Evolutionary conservation across 441 rosid species (phyloP).

Genomic region (Breynia disticha): DNA sequence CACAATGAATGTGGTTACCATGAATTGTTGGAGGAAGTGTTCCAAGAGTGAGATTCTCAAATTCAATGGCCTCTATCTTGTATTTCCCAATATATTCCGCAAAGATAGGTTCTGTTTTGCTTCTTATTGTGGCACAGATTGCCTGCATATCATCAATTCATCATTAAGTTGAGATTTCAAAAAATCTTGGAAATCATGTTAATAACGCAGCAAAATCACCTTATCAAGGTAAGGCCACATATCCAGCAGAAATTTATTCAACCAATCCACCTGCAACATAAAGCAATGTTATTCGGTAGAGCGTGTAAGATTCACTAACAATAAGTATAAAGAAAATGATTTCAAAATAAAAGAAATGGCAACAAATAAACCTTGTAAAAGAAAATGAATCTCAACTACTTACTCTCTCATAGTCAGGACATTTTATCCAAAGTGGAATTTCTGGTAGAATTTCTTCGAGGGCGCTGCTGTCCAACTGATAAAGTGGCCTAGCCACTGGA

Average conservation of each 20-base stretch:
- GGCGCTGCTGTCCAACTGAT: conserved; percentile 35
- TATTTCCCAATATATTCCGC: conserved; percentile 56
- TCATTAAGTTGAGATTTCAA: conserved; percentile 9
- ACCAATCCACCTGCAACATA: conserved; percentile 54
- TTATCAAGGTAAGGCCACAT: conserved; percentile 67
- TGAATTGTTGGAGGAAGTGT: conserved; percentile 62
- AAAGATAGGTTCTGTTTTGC: conserved; percentile 45
- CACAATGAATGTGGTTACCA: conserved; percentile 25
- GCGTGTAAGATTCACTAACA: background rate
- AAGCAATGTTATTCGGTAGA: conserved; percentile 6
- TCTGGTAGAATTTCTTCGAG: conserved; percentile 49
- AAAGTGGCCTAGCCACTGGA: conserved; percentile 36
- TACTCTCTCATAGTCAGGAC: conserved; percentile 57
- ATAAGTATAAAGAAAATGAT: background rate
- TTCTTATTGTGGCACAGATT: conserved; percentile 43
- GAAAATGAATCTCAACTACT: conserved; percentile 1
- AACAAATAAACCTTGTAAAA: too few relatives aligned
- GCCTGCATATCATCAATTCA: conserved; percentile 36
- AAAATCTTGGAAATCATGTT: conserved; percentile 2
- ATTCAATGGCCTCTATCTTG: conserved; percentile 50
- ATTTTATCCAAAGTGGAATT: conserved; percentile 60
- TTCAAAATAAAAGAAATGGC: too few relatives aligned
- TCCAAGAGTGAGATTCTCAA: conserved; percentile 63
- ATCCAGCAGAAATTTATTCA: conserved; percentile 44
- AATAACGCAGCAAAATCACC: conserved; percentile 23